Evolutionary conservation across 352 stramenopile genomes (phyloP), one percentile per base, ranked within the genome.

Genomic region (Pythium plurisporium): DNA sequence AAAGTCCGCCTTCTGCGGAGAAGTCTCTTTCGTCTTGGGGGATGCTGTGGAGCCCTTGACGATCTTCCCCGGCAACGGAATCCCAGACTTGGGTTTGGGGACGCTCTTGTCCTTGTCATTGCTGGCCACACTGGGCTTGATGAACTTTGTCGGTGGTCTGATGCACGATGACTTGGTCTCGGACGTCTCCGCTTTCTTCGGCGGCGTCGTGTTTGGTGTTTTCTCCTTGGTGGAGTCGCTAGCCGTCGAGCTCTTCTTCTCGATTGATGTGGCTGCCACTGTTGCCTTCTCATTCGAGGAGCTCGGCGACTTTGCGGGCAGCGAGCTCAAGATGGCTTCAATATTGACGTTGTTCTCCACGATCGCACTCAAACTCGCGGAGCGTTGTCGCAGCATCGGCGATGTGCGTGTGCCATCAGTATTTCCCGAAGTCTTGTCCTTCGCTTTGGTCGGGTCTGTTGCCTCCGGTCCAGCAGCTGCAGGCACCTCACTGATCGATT

Each of bases 1-100:
- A 20, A 50, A 56, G 34, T 55, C 49, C 1, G 33, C n/a, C 23
- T 55, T 59, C 22, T 36, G 36, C 23, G 51, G 25, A 19, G 20
- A 11, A 30, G 55, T 50, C 1, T 57, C 40, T 10, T 52, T 36
- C 4, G 64, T 42, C 30, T 60, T 54, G 25, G 57, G 43, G 11
- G 51, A 55, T 19, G 25, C 49, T 23, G 49, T 29, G 20, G 48
- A 62, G 0, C 56, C 62, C 55, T 75, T 79, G 27, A 78, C 60
- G 23, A 85, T 72, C 50, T 80, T 78, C 8, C 69, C 66, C 3
- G 75, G 76, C 5, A 81, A 41, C 0, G 68, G 69, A 31, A 86
- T 62, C 26, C 56, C 55, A 4, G 67, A 25, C 38, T 61, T 62
- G 30, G 44, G 41, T 37, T 64, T 64, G 40, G 17, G 26, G 34